These are phyloP conservation scores for Cyphellophora attinorum DNA, from an alignment of 2,329 filamentous ascomycete species.

Conservation along the genomic window DNA sequence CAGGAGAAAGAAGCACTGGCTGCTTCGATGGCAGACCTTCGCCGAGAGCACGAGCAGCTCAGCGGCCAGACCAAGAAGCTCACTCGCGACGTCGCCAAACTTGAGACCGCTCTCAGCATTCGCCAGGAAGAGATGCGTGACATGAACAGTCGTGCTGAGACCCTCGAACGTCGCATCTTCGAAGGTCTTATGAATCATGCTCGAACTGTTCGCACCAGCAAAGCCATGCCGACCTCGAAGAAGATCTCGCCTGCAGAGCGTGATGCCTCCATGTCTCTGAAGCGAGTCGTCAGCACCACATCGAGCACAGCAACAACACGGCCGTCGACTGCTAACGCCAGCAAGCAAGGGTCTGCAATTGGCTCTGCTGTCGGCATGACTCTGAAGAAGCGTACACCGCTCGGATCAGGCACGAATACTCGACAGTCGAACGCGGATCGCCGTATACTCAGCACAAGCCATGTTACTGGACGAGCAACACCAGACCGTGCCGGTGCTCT, in stretches of 20 bases:
- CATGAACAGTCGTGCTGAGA: slow-evolving; percentile 84
- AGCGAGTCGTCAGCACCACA: slow-evolving; percentile 39
- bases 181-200: slow-evolving; percentile 96
- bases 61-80: slow-evolving; percentile 69
- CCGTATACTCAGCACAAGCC: slow-evolving; percentile 80
- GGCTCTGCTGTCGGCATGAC: slow-evolving; percentile 32
- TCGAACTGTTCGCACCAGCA: slow-evolving; percentile 59
- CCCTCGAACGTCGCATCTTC: slow-evolving; percentile 81
- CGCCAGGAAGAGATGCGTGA: slow-evolving; percentile 82
- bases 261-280: slow-evolving; percentile 41
- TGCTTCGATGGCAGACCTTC: slow-evolving; percentile 41
- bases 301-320: slow-evolving; percentile 27
- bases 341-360: slow-evolving; percentile 23
- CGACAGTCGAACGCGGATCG: slow-evolving; percentile 46
- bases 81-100: slow-evolving; percentile 74
- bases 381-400: slow-evolving; percentile 42
- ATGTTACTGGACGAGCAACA: slow-evolving; percentile 59
- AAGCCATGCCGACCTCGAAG: slow-evolving; percentile 37
- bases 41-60: slow-evolving; percentile 54
- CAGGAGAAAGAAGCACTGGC: slow-evolving; percentile 56
- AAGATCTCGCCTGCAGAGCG: slow-evolving; percentile 14
- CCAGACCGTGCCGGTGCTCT: slow-evolving; percentile 33
- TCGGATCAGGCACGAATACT: slow-evolving; percentile 23
- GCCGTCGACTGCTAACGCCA: no score
- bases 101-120: slow-evolving; percentile 82